Percentiles rank a stretch among this genome's conserved stretches.
Evolutionary conservation across 768 basidiomycete genomes (phyloP).

Genomic region (Hirschioporus abietinus): DNA sequence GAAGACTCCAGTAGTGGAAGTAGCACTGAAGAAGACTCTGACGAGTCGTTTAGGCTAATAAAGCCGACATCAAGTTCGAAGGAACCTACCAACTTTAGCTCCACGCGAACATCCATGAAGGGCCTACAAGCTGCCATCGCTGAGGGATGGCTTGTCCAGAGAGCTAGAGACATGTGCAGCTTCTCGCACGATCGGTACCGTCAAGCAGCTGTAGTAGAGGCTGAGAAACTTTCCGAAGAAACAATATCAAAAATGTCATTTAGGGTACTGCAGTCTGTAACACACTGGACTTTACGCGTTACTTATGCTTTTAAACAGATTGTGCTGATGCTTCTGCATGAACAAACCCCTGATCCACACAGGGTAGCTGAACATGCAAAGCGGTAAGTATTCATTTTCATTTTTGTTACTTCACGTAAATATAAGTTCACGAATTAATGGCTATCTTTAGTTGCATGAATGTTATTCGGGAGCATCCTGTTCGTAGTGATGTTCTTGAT

Average conservation of each 20-base stretch:
- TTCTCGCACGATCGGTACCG: slow-evolving; percentile 73
- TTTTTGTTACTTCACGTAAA: slow-evolving; percentile 4
- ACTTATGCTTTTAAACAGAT: slow-evolving; percentile 38
- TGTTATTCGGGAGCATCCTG: slow-evolving; percentile 53
- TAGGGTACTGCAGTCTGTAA: slow-evolving; percentile 35
- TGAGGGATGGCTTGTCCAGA: slow-evolving; percentile 71
- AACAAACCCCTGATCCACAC: slow-evolving; percentile 55
- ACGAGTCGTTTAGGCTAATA: slow-evolving; percentile 47
- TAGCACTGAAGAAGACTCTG: slow-evolving; percentile 32
- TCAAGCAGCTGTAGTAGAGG: slow-evolving; percentile 64
- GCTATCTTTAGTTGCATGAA: neutral
- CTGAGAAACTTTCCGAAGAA: slow-evolving; percentile 41
- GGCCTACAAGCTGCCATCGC: slow-evolving; percentile 61
- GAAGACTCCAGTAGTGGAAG: slow-evolving; percentile 53
- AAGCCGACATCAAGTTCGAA: slow-evolving; percentile 44
- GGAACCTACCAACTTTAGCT: slow-evolving; percentile 27
- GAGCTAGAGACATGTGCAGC: slow-evolving; percentile 71
- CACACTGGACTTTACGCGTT: neutral
- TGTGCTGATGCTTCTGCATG: slow-evolving; percentile 65
- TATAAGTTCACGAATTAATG: neutral
- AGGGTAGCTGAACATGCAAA: slow-evolving; percentile 68
- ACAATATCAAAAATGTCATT: slow-evolving; percentile 63
- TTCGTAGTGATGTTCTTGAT: slow-evolving; percentile 54
- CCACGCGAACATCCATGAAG: slow-evolving; percentile 53
- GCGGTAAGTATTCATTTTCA: slow-evolving; percentile 30